phyloP scores from a whole-genome alignment of 495 filamentous ascomycete species.

The Physcia stellaris region DNA sequence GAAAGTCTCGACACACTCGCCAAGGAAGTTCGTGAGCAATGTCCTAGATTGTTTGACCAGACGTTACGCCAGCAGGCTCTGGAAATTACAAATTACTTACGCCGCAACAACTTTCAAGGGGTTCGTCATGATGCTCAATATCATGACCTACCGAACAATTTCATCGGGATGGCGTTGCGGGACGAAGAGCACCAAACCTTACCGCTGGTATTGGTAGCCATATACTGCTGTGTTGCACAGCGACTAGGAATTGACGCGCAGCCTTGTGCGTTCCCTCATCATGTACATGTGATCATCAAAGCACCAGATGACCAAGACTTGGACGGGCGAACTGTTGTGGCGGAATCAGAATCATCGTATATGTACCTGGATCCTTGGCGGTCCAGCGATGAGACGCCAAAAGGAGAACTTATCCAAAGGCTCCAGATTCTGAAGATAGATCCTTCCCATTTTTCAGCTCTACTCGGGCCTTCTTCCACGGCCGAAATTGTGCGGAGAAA shows the following conservation, averaged over 20 bases:
- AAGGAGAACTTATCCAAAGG: constrained; percentile 41
- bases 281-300: constrained; percentile 62
- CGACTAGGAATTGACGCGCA: constrained; percentile 55
- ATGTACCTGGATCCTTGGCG: constrained; percentile 83
- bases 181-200: constrained; percentile 54
- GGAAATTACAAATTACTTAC: constrained; percentile 51
- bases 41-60: constrained; percentile 34
- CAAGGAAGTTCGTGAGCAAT: constrained; percentile 29
- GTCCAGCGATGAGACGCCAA: constrained; percentile 48
- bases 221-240: constrained; percentile 54
- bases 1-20: constrained; percentile 50
- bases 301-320: constrained; percentile 45
- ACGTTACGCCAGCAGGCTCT: constrained; percentile 53
- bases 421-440: constrained; percentile 50
- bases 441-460: constrained; percentile 33
- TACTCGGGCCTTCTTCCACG: constrained; percentile 44
- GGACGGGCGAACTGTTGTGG: constrained; percentile 41
- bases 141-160: constrained; percentile 67
- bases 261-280: constrained; percentile 64
- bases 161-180: constrained; percentile 57
- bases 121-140: constrained; percentile 51
- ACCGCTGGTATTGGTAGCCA: constrained; percentile 63
- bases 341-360: constrained; percentile 27
- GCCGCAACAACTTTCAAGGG: constrained; percentile 51
- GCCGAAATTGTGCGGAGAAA: constrained; percentile 60